phyloP scores from a whole-genome alignment of 345 rosid genomes.

The Eucalyptus virginea region DNA sequence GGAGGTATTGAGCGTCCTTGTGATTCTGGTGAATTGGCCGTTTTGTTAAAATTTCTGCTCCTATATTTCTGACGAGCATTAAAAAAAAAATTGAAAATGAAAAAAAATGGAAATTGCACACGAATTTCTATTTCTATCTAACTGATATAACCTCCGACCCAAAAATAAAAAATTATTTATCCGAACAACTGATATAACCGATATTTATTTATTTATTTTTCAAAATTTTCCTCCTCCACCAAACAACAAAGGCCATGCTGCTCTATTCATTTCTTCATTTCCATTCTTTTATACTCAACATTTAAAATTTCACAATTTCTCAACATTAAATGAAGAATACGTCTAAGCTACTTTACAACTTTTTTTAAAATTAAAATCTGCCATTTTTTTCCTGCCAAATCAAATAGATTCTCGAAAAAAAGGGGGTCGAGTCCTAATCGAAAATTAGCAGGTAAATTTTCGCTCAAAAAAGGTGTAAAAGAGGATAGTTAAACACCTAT shows the following conservation, averaged over 20 bases:
- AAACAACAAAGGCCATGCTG: neutral
- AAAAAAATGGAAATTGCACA: neutral
- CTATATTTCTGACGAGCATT: neutral
- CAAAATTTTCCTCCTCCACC: neutral
- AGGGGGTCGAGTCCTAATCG: neutral
- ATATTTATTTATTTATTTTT: neutral
- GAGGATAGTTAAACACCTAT: neutral
- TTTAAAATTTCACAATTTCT: neutral
- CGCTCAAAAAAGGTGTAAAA: neutral
- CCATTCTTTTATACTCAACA: neutral
- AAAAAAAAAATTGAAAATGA: neutral
- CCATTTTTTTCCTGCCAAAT: accelerated
- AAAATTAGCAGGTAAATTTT: neutral
- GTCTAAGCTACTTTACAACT: neutral
- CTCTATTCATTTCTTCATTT: neutral
- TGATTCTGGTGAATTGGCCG: neutral
- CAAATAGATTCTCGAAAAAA: neutral
- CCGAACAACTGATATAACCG: neutral
- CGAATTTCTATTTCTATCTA: neutral
- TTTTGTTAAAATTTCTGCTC: neutral
- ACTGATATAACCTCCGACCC: neutral
- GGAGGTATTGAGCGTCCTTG: neutral
- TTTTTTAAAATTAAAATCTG: neutral
- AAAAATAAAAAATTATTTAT: too few relatives aligned
- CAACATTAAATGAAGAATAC: neutral